phyloP scores from a whole-genome alignment of 2,329 filamentous ascomycete species.

The Apiospora saccharicola region DNA sequence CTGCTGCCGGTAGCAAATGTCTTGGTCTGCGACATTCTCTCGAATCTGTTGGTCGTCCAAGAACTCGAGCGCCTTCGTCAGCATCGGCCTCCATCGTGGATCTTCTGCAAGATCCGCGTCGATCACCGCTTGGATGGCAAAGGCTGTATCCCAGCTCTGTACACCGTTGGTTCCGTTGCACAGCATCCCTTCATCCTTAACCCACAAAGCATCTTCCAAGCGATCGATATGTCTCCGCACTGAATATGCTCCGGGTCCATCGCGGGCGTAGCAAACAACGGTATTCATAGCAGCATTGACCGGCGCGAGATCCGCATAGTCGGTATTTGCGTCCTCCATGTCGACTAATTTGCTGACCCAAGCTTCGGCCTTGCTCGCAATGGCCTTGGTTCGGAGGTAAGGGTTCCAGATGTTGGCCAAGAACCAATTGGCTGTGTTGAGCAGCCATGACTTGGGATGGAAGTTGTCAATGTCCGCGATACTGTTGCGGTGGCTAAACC shows the following conservation, averaged over 20 bases:
- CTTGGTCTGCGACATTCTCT: slow-evolving; percentile 80
- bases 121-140: slow-evolving; percentile 82
- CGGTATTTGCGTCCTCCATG: slow-evolving; percentile 93
- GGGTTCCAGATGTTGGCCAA: slow-evolving; percentile 83
- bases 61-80: slow-evolving; percentile 82
- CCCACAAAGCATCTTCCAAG: slow-evolving; percentile 86
- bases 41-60: slow-evolving; percentile 91
- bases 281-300: slow-evolving; percentile 92
- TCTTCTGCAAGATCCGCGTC: slow-evolving; percentile 82
- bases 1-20: slow-evolving; percentile 85
- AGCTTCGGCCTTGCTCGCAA: slow-evolving; percentile 77
- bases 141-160: slow-evolving; percentile 95
- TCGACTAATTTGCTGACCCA: slow-evolving; percentile 85
- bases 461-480: slow-evolving; percentile 87
- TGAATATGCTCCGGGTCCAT: slow-evolving; percentile 77
- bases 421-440: slow-evolving; percentile 81
- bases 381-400: slow-evolving; percentile 69
- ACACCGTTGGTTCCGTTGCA: slow-evolving; percentile 98
- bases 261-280: slow-evolving; percentile 83
- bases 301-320: slow-evolving; percentile 84
- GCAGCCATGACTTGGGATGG: slow-evolving; percentile 86
- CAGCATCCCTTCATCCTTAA: slow-evolving; percentile 91
- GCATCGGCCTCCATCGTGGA: slow-evolving; percentile 81
- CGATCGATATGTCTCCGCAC: slow-evolving; percentile 82
- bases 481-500: slow-evolving; percentile 79